These are phyloP conservation scores for Halteria grandinella DNA, from an alignment of 73 alveolate species.

Conservation along the genomic window DNA sequence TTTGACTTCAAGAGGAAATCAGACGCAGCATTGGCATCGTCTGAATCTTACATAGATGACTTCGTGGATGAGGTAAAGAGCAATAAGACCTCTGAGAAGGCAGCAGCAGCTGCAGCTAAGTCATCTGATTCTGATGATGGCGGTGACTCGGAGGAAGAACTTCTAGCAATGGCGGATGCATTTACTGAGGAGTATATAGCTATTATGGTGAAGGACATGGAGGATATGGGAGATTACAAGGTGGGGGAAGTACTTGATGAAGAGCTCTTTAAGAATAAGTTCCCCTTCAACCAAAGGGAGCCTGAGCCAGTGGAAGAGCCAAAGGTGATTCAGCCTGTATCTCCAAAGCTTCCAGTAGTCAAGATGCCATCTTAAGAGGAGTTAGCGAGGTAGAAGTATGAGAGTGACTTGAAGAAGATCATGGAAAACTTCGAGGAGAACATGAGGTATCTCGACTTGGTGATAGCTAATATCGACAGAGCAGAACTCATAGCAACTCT, in stretches of 20 bases:
- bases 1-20: slow-evolving; percentile 6
- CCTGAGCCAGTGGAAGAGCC: slow-evolving; percentile 19
- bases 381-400: not conserved
- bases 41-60: slow-evolving; percentile 34
- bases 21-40: slow-evolving; percentile 19
- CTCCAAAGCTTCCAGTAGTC: slow-evolving; percentile 8
- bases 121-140: not conserved
- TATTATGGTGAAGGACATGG: slow-evolving; percentile 14
- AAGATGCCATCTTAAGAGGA: slow-evolving; percentile 22
- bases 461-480: slow-evolving; percentile 2
- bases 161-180: slow-evolving; percentile 24
- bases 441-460: not conserved
- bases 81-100: not conserved
- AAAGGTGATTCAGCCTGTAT: slow-evolving; percentile 21
- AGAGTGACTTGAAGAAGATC: not conserved
- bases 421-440: not conserved
- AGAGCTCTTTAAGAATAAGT: slow-evolving; percentile 3
- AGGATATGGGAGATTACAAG: slow-evolving; percentile 9
- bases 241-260: slow-evolving; percentile 20
- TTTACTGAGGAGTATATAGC: slow-evolving; percentile 22
- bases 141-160: slow-evolving; percentile 14
- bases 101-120: no score
- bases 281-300: slow-evolving; percentile 21
- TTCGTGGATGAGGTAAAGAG: no score
- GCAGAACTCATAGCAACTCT: slow-evolving; percentile 5